phyloP scores from a whole-genome alignment of 2,329 filamentous ascomycete species.

The Zopfia rhizophila region DNA sequence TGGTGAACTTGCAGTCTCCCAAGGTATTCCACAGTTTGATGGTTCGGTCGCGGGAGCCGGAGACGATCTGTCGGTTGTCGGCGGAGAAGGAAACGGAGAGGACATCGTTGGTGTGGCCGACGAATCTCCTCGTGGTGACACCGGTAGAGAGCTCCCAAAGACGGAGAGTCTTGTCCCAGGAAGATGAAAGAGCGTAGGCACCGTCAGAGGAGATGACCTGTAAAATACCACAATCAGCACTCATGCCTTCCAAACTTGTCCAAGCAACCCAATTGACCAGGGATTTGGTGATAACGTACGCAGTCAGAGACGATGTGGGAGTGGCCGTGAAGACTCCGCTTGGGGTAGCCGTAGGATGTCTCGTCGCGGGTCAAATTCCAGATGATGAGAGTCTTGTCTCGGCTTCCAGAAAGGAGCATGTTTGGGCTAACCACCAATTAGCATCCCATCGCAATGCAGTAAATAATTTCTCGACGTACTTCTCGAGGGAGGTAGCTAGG shows the following conservation, averaged over 20 bases:
- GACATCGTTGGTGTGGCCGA: slow-evolving; percentile 99
- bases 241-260: slow-evolving; percentile 31
- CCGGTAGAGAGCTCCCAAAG: slow-evolving; percentile 99
- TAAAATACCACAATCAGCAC: slow-evolving; percentile 51
- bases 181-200: slow-evolving; percentile 97
- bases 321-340: slow-evolving; percentile 98
- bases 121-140: slow-evolving; percentile 96
- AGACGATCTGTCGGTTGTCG: slow-evolving; percentile 99
- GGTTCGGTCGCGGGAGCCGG: slow-evolving; percentile 95
- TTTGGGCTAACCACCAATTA: slow-evolving; percentile 76
- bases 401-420: slow-evolving; percentile 97
- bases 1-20: slow-evolving; percentile 99
- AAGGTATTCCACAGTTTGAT: slow-evolving; percentile 99
- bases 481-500: slow-evolving; percentile 98
- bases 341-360: slow-evolving; percentile 97
- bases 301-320: slow-evolving; percentile 99
- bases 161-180: slow-evolving; percentile 99
- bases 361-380: slow-evolving; percentile 99
- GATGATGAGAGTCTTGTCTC: slow-evolving; percentile 99
- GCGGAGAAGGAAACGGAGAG: slow-evolving; percentile 99
- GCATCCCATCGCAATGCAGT: slow-evolving; percentile 31
- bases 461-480: slow-evolving; percentile 64
- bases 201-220: slow-evolving; percentile 99
- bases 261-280: slow-evolving; percentile 38
- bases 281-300: slow-evolving; percentile 70